These are phyloP conservation scores for Podaxis sp. DNA, from an alignment of 768 basidiomycete species.

Conservation along the genomic window DNA sequence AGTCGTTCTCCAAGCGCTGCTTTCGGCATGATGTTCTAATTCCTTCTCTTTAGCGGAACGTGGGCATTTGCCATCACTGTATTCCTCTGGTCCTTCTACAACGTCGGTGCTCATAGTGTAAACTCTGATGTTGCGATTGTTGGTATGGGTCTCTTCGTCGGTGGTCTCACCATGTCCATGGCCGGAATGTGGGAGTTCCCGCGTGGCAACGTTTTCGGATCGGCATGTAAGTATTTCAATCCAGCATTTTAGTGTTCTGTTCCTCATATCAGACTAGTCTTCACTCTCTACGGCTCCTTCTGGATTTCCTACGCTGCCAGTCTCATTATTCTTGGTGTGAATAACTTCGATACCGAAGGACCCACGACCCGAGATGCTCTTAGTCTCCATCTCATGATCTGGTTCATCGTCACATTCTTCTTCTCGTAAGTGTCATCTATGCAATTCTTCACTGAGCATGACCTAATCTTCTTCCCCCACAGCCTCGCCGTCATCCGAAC, in stretches of 20 bases:
- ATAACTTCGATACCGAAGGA: slow-evolving; percentile 33
- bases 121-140: slow-evolving; percentile 47
- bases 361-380: slow-evolving; percentile 42
- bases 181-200: slow-evolving; percentile 68
- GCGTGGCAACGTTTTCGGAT: slow-evolving; percentile 49
- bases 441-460: not conserved
- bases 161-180: slow-evolving; percentile 61
- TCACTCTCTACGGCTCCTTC: slow-evolving; percentile 61
- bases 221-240: slow-evolving; percentile 39
- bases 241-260: not conserved
- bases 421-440: slow-evolving; percentile 39
- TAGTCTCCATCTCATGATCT: slow-evolving; percentile 54
- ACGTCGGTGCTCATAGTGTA: slow-evolving; percentile 41
- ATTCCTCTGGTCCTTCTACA: slow-evolving; percentile 57
- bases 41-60: slow-evolving; percentile 40
- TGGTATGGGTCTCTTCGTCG: slow-evolving; percentile 63
- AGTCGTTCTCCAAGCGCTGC: not conserved
- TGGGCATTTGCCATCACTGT: slow-evolving; percentile 61
- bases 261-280: slow-evolving; percentile 36
- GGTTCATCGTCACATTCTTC: slow-evolving; percentile 54
- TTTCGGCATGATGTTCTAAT: not conserved
- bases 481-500: slow-evolving; percentile 51
- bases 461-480: not conserved
- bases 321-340: slow-evolving; percentile 49
- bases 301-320: slow-evolving; percentile 64